Evolutionary conservation across 306 rosid genomes (phyloP), one percentile per base, ranked within the genome.

Genomic region (Glycine tomentella): DNA sequence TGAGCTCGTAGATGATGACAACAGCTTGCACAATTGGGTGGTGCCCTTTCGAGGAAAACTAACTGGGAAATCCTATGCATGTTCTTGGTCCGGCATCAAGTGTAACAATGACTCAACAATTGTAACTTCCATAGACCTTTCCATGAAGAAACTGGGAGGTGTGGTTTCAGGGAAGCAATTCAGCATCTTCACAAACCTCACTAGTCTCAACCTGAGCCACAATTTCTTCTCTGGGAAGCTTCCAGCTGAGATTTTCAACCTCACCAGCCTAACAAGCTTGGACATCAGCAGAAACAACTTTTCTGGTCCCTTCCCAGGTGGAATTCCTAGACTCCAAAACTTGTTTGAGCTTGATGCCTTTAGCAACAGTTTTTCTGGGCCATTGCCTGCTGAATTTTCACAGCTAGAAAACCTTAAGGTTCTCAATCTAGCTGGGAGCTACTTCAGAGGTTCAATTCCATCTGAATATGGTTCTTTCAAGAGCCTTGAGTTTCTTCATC

Each of bases 211-310:
- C 86, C 72, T 95, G 31, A 95, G 98, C 71, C 15, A 86, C 85
- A 95, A 95, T 58, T 80, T 86, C 25, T 88, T 95, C 82, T 95
- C 94, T 16, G 97, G 97, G 20, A 65, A 87, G 20, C 89, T 95
- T 20, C 98, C 98, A 3, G 59, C 77, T 13, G 83, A 83, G 69
- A 85, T 93, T 74, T 93, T 93, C 76, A 90, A 89, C 85, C 97
- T 93, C 81, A 86, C 91, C 6, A 86, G 65, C 80, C 87, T 95
- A 4, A 82, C 59, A 84, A 89, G 76, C 75, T 83, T 95, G 87
- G 97, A 91, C 55, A 87, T 95, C 14, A 91, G 97, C 78, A 89
- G 94, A 67, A 95, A 95, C 92, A 93, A 93, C 72, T 93, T 95
- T 76, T 91, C 99, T 8, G 98, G 98, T 58, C 86, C 69, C 8